phyloP scores from a whole-genome alignment of 2,329 filamentous ascomycete genomes.

The Epichloe sibirici region DNA sequence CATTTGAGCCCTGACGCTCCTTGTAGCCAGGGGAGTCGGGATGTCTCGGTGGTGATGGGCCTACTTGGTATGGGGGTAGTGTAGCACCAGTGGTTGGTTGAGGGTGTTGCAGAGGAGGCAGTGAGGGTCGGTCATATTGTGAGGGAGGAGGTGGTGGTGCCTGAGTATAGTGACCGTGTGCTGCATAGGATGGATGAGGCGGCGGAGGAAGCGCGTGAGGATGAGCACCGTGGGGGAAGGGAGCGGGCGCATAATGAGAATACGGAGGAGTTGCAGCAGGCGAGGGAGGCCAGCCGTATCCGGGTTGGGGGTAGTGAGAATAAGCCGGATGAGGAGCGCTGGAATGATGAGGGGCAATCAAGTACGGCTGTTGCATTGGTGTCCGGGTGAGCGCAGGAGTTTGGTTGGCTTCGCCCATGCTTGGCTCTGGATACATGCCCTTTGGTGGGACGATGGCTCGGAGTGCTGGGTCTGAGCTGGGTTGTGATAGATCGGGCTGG shows the following conservation, averaged over 20 bases:
- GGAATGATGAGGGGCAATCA: conserved; percentile 22
- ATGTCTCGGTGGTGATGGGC: conserved; percentile 22
- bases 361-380: conserved; percentile 43
- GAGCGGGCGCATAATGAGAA: conserved; percentile 29
- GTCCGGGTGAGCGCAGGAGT: conserved; percentile 71
- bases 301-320: conserved; percentile 29
- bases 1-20: conserved; percentile 31
- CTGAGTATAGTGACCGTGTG: conserved; percentile 16
- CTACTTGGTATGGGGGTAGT: conserved; percentile 19
- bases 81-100: conserved; percentile 13
- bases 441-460: conserved; percentile 77
- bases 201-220: conserved; percentile 15
- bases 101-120: conserved; percentile 24
- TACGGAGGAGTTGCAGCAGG: conserved; percentile 43
- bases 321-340: conserved; percentile 21
- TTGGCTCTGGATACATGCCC: conserved; percentile 95
- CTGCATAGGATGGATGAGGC: conserved; percentile 16
- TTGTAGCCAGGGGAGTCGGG: conserved; percentile 32
- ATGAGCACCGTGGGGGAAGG: conserved; percentile 21
- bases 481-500: conserved; percentile 63
- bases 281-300: conserved; percentile 44
- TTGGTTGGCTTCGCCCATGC: conserved; percentile 71
- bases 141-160: conserved; percentile 4
- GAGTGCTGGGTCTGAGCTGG: conserved; percentile 66
- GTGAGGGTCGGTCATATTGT: conserved; percentile 22